Evolutionary conservation across 2,329 filamentous ascomycete species (phyloP), one percentile per base, ranked within the genome.

Genomic region (Aaosphaeria arxii): DNA sequence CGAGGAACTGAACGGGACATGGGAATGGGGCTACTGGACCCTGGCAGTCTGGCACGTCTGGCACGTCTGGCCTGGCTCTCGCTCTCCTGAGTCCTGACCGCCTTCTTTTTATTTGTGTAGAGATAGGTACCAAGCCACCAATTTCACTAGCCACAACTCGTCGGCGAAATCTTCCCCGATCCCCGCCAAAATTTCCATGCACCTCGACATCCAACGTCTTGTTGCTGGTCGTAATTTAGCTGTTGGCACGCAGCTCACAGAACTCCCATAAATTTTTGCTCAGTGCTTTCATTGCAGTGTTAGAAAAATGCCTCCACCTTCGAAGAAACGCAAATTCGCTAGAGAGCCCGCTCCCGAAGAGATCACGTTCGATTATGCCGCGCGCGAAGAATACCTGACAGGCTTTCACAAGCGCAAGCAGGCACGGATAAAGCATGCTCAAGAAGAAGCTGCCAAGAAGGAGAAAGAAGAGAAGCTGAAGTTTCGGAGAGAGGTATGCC

Each of bases 331-430:
- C 48, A 61, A 62, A 51, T 66, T 66, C 43, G 55, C 53, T 42
- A 89, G 87, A 69, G 59, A 72, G 70, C 71, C 52, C 65, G 67
- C 78, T 11, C 77, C 89, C 51, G 89, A 91, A 64, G 89, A 95
- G 68, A 87, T 99, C 70, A 83, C 77, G 45, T 99, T 97, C 74
- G 91, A 99, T 74, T 74, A 80, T 52, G 78, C 80, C 52, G 88
- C 88, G 41, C 86, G 94, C 55, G 77, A 87, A 55, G 91, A 97
- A 64, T 99, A 89, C 67, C 79, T 99, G 49, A 96, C 91, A 0
- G 94, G 94, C 3, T 99, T 99, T 73, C 91, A 92, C 77, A 99
- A 97, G 79, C 87, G 94, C 71, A 97, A 96, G 71, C 75, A 88
- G 45, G 87, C 90, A 69, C 82, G 94, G 35, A 84, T 86, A 57